Conservation (phyloP, 345 rosid species). For the Eucalyptus microcorys region DNA sequence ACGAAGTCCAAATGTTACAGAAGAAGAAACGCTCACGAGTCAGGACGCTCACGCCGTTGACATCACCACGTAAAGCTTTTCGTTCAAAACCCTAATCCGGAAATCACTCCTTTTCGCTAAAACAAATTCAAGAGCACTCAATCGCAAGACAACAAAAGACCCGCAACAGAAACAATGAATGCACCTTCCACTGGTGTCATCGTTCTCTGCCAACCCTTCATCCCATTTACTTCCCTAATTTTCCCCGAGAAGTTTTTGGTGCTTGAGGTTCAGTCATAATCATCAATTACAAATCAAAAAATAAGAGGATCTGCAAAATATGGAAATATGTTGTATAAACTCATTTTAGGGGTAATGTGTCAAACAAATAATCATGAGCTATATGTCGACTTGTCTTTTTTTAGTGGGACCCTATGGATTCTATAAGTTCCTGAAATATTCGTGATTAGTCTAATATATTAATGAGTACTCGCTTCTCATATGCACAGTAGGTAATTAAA, state of each 20-base stretch:
- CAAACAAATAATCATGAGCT: neutral
- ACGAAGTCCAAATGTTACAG: neutral
- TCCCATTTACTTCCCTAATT: neutral
- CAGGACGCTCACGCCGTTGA: neutral
- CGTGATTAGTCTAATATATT: neutral
- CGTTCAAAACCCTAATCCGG: neutral
- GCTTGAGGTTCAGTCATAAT: neutral
- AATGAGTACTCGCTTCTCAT: neutral
- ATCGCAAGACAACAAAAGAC: neutral
- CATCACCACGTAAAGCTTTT: neutral
- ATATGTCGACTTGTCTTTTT: neutral
- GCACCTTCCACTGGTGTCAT: neutral
- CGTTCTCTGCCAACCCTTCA: neutral
- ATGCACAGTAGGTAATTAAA: neutral
- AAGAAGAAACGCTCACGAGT: neutral
- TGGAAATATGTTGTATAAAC: neutral
- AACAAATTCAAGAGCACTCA: neutral
- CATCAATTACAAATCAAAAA: neutral
- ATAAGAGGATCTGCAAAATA: neutral
- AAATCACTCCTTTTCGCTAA: neutral
- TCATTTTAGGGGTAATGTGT: neutral
- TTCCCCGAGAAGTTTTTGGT: neutral
- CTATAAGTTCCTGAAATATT: neutral
- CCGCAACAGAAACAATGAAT: neutral
- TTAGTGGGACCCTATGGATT: neutral